Base-by-base conservation (phyloP, 2,329 filamentous ascomycete genomes). In the Penicillium psychrosexuale region DNA sequence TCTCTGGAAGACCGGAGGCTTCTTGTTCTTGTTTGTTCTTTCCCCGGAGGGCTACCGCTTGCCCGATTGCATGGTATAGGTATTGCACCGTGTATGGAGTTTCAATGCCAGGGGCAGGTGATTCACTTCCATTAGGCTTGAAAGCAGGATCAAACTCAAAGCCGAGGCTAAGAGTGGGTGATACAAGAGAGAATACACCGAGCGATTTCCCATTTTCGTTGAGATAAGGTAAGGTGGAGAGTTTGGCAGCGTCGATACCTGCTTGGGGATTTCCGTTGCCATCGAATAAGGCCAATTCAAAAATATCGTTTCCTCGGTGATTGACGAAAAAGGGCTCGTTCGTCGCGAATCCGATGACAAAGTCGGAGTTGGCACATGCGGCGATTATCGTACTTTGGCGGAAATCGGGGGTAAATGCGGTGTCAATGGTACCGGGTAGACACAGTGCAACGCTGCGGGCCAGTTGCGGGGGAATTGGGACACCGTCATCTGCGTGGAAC, bases 321-420 rank as follows among this genome's bases (percentile, higher is more conserved):
- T 69, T 61, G 22, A 66, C 56, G 47, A 72, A 69, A 64, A 69
- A 76, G 17, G 71, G 66, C 45, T 75, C 72, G 37, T 62, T 66
- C 30, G 65, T 70, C 17, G 69, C 24, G 42, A 76, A 72, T 5
- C 74, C 74, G 12, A 72, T 55, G 15, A 76, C 72, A 54, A 76
- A 76, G 53, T 76, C 73, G 38, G 67, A 67, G 51, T 76, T 72
- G 47, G 71, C 68, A 55, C 68, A 70, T 39, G 71, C 73, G 15
- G 72, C 69, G n/a, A 67, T 69, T 47, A 76, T 59, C 31, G 68
- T 72, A 47, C 66, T 69, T 47, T 66, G 59, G 51, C 71, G 66
- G 51, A 73, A 75, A 13, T 70, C 67, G 5, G 63, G 49, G 6
- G 66, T 72, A 45, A 72, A 72, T 8, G 66, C 62, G 5, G 65